A percentile compares a stretch with the other conserved stretches of the same genome.
Evolutionary conservation across 371 early-diverging fungal genomes (phyloP).

Genomic region (Apophysomyces elegans): DNA sequence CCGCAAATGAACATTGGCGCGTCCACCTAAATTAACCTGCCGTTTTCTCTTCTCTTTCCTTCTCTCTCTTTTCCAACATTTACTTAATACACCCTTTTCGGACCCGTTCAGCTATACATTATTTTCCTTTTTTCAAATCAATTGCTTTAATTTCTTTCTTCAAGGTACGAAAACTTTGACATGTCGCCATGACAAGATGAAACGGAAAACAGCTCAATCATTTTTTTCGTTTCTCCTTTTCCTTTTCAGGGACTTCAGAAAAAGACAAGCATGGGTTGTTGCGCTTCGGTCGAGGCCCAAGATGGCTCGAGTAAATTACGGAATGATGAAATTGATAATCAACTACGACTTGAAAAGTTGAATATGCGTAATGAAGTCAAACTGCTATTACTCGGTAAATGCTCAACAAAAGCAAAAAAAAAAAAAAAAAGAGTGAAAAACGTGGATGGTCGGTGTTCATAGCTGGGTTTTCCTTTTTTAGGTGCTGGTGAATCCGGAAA

Average conservation of each 20-base stretch:
- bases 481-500: constrained; percentile 98
- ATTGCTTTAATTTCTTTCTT: too few species aligned
- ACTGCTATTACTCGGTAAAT: constrained; percentile 88
- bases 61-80: neutral
- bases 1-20: constrained; percentile 10
- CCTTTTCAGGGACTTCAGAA: neutral
- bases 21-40: constrained; percentile 2
- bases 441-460: constrained; percentile 8
- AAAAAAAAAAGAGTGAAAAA: neutral
- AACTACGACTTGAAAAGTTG: constrained; percentile 78
- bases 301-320: constrained; percentile 80
- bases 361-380: constrained; percentile 89
- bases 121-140: too few species aligned
- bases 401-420: neutral
- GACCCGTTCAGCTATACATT: too few species aligned
- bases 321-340: constrained; percentile 90
- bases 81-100: too few species aligned
- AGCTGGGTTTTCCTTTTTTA: constrained; percentile 28
- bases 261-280: constrained; percentile 80
- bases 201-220: too few species aligned
- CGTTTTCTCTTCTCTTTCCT: neutral
- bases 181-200: too few species aligned
- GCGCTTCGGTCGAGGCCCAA: constrained; percentile 78
- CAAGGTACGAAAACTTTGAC: too few species aligned
- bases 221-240: neutral